Evolutionary conservation across 148 eudicot genomes (phyloP), one percentile per base, ranked within the genome.

Genomic region (Beta vulgaris): DNA sequence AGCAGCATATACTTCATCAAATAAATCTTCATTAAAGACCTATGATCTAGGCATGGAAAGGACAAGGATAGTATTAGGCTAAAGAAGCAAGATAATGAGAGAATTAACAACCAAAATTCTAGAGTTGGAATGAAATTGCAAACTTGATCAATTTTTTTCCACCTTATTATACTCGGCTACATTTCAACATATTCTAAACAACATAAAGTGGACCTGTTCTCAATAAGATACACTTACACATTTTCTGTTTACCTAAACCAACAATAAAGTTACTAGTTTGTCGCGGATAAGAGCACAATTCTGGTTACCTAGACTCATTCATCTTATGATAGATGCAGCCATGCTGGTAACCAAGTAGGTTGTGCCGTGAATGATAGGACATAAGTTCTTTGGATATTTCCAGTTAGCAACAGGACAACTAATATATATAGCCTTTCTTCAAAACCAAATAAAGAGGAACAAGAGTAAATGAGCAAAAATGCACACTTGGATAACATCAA

Each of bases 1-100:
- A 78, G 72, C 42, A 77, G 78, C 28, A 78, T 86, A 95, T 95
- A 94, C 39, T 82, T n/a, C 78, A 65, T 88, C 49, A 43, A 81
- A 94, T 21, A 84, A 37, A 21, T 43, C 65, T 75, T 87, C 93
- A 79, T 91, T 79, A 53, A 86, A 94, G 23, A 21, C 53, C 82
- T 88, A 88, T 48, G 88, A 81, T 58, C 95, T 93, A 57, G 58
- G 46, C 16, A 31, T 36, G 44, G 34, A 63, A 68, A 34, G 72
- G 16, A 18, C 18, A 51, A 68, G 71, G 34, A 71, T 13, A 32
- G 29, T 57, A 42, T 71, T 48, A 55, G 49, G 44, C 15, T 29
- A 57, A n/a, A 51, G 65, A 25, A 53, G 59, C 54, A 31, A 70
- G 43, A 43, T 42, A 2, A 55, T 65, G 42, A 73, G 48, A 16